Percentiles rank a stretch among this genome's conserved stretches.
phyloP scores from a whole-genome alignment of 2,329 filamentous ascomycete species.

The Colletotrichum truncatum region DNA sequence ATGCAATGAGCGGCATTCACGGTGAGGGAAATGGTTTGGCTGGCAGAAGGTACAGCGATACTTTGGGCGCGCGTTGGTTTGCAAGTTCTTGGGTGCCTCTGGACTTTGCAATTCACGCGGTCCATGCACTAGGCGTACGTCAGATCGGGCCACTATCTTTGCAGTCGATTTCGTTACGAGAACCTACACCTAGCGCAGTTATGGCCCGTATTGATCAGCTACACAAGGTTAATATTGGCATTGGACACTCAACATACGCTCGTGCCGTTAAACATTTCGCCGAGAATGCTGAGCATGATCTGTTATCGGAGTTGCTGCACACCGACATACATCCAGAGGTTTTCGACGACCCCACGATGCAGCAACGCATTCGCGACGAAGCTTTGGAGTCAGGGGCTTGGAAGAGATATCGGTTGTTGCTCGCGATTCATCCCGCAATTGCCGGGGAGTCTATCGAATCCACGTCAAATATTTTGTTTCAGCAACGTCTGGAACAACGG shows the following conservation, averaged over 20 bases:
- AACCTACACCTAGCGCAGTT: constrained; percentile 65
- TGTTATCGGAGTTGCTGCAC: constrained; percentile 55
- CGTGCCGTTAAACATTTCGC: constrained; percentile 73
- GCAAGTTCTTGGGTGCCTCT: constrained; percentile 76
- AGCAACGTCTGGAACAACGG: constrained; percentile 37
- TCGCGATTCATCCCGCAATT: constrained; percentile 50
- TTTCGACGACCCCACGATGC: constrained; percentile 56
- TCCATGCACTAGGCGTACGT: constrained; percentile 76
- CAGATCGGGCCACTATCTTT: constrained; percentile 80
- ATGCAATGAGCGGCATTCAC: constrained; percentile 47
- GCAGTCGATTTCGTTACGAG: constrained; percentile 78
- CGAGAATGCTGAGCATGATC: constrained; percentile 58
- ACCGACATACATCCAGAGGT: constrained; percentile 65
- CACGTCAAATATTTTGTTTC: constrained; percentile 45
- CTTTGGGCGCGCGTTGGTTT: constrained; percentile 82
- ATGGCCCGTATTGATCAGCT: constrained; percentile 68
- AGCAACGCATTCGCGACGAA: constrained; percentile 47
- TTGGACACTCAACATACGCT: constrained; percentile 72
- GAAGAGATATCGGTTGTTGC: constrained; percentile 52
- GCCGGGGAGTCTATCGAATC: constrained; percentile 38
- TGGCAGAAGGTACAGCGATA: constrained; percentile 68
- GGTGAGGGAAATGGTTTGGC: constrained; percentile 48
- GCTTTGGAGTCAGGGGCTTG: constrained; percentile 48
- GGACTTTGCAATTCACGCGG: constrained; percentile 75
- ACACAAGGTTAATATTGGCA: constrained; percentile 67